Evolutionary conservation across 176 grass and related monocot genomes (phyloP).

Genomic region (Hsuehochloa calcarea): DNA sequence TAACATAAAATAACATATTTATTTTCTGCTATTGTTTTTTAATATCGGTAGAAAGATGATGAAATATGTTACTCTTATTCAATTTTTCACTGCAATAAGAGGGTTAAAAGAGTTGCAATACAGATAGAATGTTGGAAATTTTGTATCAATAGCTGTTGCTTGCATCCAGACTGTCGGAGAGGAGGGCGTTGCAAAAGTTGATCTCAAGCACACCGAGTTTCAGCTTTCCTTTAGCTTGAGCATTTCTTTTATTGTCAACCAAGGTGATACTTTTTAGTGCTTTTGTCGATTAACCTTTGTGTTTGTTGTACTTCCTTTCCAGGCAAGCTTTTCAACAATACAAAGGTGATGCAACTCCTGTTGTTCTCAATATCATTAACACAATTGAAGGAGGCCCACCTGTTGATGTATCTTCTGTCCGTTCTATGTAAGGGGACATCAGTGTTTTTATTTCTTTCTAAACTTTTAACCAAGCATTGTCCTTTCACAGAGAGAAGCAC

Average conservation of each 20-base stretch:
- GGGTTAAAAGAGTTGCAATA: constrained; percentile 9
- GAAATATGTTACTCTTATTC: constrained; percentile 13
- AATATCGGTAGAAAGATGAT: constrained; percentile 1
- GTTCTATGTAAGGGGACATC: constrained; percentile 62
- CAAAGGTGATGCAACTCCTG: constrained; percentile 70
- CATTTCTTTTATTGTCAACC: constrained; percentile 12
- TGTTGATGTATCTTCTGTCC: constrained; percentile 83
- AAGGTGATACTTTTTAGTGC: background rate
- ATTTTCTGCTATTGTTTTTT: background rate
- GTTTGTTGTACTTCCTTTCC: constrained; percentile 32
- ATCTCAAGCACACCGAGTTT: background rate
- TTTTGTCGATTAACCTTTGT: constrained; percentile 19
- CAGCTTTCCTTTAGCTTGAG: constrained; percentile 9
- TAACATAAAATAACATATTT: background rate
- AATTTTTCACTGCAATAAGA: background rate
- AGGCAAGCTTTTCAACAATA: constrained; percentile 96
- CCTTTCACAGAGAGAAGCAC: background rate
- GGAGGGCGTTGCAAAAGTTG: background rate
- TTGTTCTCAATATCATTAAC: constrained; percentile 89
- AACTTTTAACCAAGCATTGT: background rate
- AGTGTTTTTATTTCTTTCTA: constrained; percentile 8
- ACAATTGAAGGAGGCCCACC: constrained; percentile 89
- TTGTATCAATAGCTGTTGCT: background rate
- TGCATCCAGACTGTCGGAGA: constrained; percentile 11
- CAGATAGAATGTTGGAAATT: constrained; percentile 10